Percentiles rank a stretch among this genome's conserved stretches.
These are phyloP conservation scores for Wickerhamiella spandovensis DNA, from an alignment of 805 yeast species.

Conservation along the genomic window DNA sequence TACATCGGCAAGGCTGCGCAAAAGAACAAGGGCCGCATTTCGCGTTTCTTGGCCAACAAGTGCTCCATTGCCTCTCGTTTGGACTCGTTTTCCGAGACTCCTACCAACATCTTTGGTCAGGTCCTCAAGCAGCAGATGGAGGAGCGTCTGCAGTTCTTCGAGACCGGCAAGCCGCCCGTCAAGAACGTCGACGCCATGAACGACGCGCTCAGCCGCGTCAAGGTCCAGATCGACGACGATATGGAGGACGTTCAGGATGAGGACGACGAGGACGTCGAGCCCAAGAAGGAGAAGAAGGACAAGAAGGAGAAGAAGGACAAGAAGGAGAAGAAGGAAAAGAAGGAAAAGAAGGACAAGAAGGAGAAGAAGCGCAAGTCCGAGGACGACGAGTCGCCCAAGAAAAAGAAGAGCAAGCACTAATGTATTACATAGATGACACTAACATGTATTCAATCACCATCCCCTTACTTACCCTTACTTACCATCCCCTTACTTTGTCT, in stretches of 20 bases:
- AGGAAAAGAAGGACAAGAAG: constrained; percentile 38
- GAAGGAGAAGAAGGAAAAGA: constrained; percentile 35
- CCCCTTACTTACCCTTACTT: too few species aligned
- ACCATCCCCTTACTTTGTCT: too few species aligned
- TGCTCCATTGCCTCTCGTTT: constrained; percentile 98
- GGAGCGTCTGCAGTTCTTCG: constrained; percentile 91
- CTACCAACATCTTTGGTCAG: constrained; percentile 78
- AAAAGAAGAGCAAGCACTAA: constrained; percentile 36
- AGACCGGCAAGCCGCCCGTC: constrained; percentile 92
- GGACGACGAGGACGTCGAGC: constrained; percentile 30
- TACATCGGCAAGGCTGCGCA: constrained; percentile 88
- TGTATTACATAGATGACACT: background rate
- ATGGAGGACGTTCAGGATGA: constrained; percentile 35
- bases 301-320: constrained; percentile 41
- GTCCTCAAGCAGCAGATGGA: constrained; percentile 93
- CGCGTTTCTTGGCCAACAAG: constrained; percentile 96
- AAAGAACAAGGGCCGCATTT: constrained; percentile 97
- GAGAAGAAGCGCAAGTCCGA: constrained; percentile 30
- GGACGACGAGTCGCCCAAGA: constrained; percentile 33
- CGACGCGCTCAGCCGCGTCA: constrained; percentile 67
- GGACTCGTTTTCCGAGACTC: constrained; percentile 92
- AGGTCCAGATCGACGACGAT: constrained; percentile 26
- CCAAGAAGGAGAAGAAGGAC: constrained; percentile 35
- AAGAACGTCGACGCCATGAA: constrained; percentile 90
- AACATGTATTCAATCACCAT: background rate